Base-by-base conservation (phyloP, 345 rosid genomes). In the Eucalyptus curtisii region DNA sequence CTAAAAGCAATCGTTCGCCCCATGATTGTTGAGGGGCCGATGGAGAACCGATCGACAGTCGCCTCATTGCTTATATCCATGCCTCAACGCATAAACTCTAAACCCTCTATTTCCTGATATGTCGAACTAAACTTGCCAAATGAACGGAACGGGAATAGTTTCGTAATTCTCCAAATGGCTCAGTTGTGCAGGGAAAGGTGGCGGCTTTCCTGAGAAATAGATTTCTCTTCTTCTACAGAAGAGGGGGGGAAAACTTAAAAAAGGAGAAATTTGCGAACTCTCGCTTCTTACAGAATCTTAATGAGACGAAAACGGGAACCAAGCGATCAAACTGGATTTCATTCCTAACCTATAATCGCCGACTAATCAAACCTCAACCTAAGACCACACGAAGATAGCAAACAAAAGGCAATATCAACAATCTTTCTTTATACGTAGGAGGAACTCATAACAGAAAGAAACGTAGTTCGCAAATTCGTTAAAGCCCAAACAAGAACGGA, bases 51-150 rank as follows among this genome's bases (percentile, higher is more conserved):
- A 90, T 93, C 99, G 89, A 98, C 93, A 55, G 87, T 94, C 14
- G 99, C 99, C 89, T 98, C 99, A 85, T 95, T 98, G 88, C 95
- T 97, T 90, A 98, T 95, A 92, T 97, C 99, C 99, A 97, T 98
- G 71, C 59, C 64, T 30, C 42, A 22, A 76, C 30, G 30, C 47
- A 1, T 22, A 76, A 76, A 76, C 82, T 76, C 30, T 20, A 76
- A 19, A 40, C 45, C 82, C 47, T 76, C 82, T 20, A 11, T 40
- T 20, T 37, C 82, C 82, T 12, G 15, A 37, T 37, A 20, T 6
- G 47, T 76, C 47, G 90, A 48, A 33, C 84, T 31, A 25, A 48
- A 53, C 57, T 86, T 37, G 88, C 79, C 24, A 42, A 57, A 40
- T 57, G 76, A 40, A 24, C 68, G 40, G 47, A 33, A 86, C 47